Percentiles rank a stretch among this genome's conserved stretches.
phyloP scores from a whole-genome alignment of 345 rosid species.

The Salix suchowensis region DNA sequence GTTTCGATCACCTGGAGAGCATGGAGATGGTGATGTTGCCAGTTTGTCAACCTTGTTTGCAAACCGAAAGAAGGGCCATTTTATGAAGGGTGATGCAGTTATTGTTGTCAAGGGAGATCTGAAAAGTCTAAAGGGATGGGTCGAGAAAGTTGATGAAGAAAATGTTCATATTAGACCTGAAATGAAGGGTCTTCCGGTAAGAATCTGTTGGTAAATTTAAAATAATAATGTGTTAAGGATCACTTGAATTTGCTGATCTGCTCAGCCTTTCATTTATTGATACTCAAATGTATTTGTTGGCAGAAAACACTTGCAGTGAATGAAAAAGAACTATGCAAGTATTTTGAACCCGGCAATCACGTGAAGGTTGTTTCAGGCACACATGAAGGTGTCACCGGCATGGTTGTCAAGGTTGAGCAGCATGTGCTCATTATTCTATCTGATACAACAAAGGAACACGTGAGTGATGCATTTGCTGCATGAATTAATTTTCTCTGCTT shows the following conservation, averaged over 20 bases:
- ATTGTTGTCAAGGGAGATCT: slow-evolving; percentile 91
- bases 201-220: slow-evolving; percentile 13
- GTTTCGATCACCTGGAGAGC: slow-evolving; percentile 70
- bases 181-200: slow-evolving; percentile 92
- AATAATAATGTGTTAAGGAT: background rate
- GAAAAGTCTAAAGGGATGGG: slow-evolving; percentile 92
- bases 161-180: slow-evolving; percentile 82
- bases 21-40: slow-evolving; percentile 69
- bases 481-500: background rate
- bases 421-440: slow-evolving; percentile 85
- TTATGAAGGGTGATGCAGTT: slow-evolving; percentile 97
- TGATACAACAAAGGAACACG: slow-evolving; percentile 93
- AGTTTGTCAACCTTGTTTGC: slow-evolving; percentile 81
- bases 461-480: slow-evolving; percentile 31
- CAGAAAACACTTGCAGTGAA: slow-evolving; percentile 87
- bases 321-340: slow-evolving; percentile 86
- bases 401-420: slow-evolving; percentile 96
- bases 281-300: slow-evolving; percentile 6
- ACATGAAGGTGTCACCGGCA: slow-evolving; percentile 92
- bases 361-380: slow-evolving; percentile 94
- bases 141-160: slow-evolving; percentile 97
- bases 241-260: background rate
- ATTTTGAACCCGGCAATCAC: slow-evolving; percentile 95
- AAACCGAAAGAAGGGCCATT: slow-evolving; percentile 94
- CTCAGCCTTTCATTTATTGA: slow-evolving; percentile 8